Evolutionary conservation across 2,329 filamentous ascomycete genomes (phyloP), one percentile per base, ranked within the genome.

Genomic region (Pochonia chlamydosporia): DNA sequence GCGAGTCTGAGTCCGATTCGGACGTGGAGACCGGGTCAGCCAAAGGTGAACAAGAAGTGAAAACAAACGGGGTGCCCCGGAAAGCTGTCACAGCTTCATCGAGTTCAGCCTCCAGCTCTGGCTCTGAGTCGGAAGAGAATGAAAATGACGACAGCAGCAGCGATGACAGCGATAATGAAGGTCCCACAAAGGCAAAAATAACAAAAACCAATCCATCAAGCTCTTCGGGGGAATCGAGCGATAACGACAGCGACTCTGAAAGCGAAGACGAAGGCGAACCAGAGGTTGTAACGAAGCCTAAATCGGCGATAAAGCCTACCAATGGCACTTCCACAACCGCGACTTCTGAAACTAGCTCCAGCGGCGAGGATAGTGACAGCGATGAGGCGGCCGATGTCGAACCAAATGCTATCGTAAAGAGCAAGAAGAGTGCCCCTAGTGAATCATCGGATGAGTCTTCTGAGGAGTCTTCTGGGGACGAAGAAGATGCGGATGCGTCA

Each of bases 401-500:
- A 40, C n/a, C 37, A 14, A 42, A 9, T 21, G 25, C 40, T 18
- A 37, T 16, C 26, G 13, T n/a, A n/a, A n/a, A n/a, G n/a, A n/a
- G n/a, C n/a, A n/a, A n/a, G n/a, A n/a, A n/a, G n/a, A n/a, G n/a
- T n/a, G n/a, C n/a, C n/a, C n/a, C n/a, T n/a, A n/a, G 23, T 7
- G 56, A 59, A 40, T 23, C 56, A 25, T 44, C 55, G 13, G 44
- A 49, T 23, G 14, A 26, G 1, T 58, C 59, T n/a, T n/a, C n/a
- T n/a, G n/a, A n/a, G n/a, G n/a, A n/a, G n/a, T n/a, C n/a, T n/a
- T n/a, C n/a, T n/a, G n/a, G n/a, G 6, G 58, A 59, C n/a, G 54
- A 60, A 13, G 59, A 63, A 26, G 63, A 61, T 51, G 60, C 56
- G 3, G 67, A 72, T 37, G 62, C 70, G 53, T 68, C 72, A 2